These are phyloP conservation scores for Hypholoma fasciculare DNA, from an alignment of 768 basidiomycete genomes.

Conservation along the genomic window DNA sequence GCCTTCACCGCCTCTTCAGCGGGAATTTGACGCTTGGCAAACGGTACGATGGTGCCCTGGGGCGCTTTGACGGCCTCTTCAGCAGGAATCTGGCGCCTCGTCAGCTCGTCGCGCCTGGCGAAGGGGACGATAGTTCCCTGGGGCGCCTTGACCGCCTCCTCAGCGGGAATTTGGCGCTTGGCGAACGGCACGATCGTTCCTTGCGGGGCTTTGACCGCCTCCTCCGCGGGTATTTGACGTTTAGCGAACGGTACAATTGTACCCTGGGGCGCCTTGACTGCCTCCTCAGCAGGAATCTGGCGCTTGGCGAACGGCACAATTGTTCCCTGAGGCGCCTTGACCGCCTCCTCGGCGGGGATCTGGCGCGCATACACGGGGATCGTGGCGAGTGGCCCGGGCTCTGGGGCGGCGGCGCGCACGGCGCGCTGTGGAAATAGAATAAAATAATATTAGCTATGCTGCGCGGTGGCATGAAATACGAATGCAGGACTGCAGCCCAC, in stretches of 20 bases:
- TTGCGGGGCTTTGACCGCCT: conserved; percentile 19
- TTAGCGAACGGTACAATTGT: conserved; percentile 23
- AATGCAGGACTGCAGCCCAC: too few species aligned
- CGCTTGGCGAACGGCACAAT: conserved; percentile 22
- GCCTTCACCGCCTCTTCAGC: conserved; percentile 27
- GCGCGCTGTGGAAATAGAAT: conserved; percentile 12
- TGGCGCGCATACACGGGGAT: conserved; percentile 10
- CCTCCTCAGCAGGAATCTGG: conserved; percentile 26
- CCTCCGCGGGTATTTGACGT: conserved; percentile 25
- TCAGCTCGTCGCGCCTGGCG: neutral
- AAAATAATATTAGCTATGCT: neutral
- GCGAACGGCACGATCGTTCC: conserved; percentile 23
- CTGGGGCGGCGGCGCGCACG: conserved; percentile 11
- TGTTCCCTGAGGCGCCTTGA: conserved; percentile 24
- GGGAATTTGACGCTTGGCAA: conserved; percentile 18
- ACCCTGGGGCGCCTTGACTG: conserved; percentile 27
- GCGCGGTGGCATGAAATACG: too few species aligned
- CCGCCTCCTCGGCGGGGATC: conserved; percentile 25
- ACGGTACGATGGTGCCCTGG: conserved; percentile 28
- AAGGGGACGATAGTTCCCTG: conserved; percentile 29
- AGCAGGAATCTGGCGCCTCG: conserved; percentile 26
- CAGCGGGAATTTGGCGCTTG: conserved; percentile 25
- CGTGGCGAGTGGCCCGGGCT: conserved; percentile 18
- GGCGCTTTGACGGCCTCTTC: conserved; percentile 34
- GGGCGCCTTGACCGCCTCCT: conserved; percentile 32